These are phyloP conservation scores for Piedraia hortae DNA, from an alignment of 2,329 filamentous ascomycete species.

Conservation along the genomic window DNA sequence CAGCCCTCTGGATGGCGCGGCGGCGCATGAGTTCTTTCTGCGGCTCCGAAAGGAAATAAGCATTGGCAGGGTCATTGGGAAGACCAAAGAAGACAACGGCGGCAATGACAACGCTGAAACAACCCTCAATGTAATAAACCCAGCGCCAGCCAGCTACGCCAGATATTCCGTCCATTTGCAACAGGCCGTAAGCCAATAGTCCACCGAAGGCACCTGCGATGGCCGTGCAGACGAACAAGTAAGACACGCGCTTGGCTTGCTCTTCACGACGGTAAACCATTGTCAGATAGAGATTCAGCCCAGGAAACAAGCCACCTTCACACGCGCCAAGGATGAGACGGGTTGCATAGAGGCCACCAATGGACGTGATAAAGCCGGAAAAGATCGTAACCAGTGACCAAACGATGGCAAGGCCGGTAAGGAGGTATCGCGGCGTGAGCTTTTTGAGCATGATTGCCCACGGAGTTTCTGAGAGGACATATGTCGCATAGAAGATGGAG, in stretches of 20 bases:
- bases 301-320: constrained; percentile 29
- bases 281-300: constrained; percentile 36
- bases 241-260: constrained; percentile 34
- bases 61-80: constrained; percentile 18
- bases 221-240: constrained; percentile 28
- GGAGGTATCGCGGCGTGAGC: constrained; percentile 18
- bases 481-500: constrained; percentile 49
- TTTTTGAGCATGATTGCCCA: constrained; percentile 19
- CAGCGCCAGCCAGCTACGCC: constrained; percentile 29
- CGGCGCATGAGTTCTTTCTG: constrained; percentile 18
- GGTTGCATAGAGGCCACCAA: constrained; percentile 14
- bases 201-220: constrained; percentile 25
- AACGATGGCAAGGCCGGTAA: constrained; percentile 14
- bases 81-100: constrained; percentile 4
- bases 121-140: constrained; percentile 24
- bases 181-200: constrained; percentile 23
- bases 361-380: constrained; percentile 11
- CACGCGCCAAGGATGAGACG: constrained; percentile 16
- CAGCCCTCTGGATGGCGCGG: constrained; percentile 24
- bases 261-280: constrained; percentile 53
- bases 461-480: constrained; percentile 28
- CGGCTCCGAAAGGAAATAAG: constrained; percentile 20
- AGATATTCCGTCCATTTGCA: constrained; percentile 18
- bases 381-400: constrained; percentile 13
- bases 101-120: constrained; percentile 10